Evolutionary conservation across 805 yeast genomes (phyloP), one percentile per base, ranked within the genome.

Genomic region (Metschnikowia chrysomelidarum): DNA sequence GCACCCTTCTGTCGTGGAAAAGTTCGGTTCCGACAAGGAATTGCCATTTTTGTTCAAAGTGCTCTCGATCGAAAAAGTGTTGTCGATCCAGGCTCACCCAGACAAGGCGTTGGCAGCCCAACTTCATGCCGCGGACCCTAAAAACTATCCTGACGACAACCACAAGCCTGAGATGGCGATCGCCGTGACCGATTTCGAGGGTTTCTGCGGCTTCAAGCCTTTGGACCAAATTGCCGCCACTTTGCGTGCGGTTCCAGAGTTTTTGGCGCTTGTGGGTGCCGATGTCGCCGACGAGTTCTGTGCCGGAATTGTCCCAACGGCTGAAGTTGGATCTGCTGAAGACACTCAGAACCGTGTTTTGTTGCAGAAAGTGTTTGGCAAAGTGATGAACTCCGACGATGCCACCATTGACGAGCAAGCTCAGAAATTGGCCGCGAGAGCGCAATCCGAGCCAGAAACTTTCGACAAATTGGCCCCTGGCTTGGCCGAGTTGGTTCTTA

Each of bases 121-220:
- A 45, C 72, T 93, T 52, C 95, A 84, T 55, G 73, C 74, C 12
- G 64, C 71, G 19, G 98, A 93, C 65, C 98, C 98, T 38, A 78
- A 80, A 53, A 85, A 93, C 66, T 93, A 93, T 60, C 98, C 98
- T 3, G 98, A 93, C 66, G 95, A 82, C 60, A 93, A 93, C 69
- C 98, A 93, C 67, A 93, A 93, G 70, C 98, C 98, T n/a, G 98
- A 93, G 64, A 93, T 93, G 98, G 98, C 98, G 32, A 78, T 93
- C 55, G 98, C 98, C 7, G 80, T 93, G 35, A 89, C 98, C 15
- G 86, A 78, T 42, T 93, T 93, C 53, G 98, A 93, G 69, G 98
- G 97, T 0, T 91, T 93, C 66, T 93, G 98, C 64, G 98, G 98
- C 0, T 93, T 93, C 71, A 82, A 93, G 58, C 98, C 98, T 14